Percentiles rank a stretch among this genome's conserved stretches.
phyloP scores from a whole-genome alignment of 805 yeast species.

The Metschnikowia kunwiensis region DNA sequence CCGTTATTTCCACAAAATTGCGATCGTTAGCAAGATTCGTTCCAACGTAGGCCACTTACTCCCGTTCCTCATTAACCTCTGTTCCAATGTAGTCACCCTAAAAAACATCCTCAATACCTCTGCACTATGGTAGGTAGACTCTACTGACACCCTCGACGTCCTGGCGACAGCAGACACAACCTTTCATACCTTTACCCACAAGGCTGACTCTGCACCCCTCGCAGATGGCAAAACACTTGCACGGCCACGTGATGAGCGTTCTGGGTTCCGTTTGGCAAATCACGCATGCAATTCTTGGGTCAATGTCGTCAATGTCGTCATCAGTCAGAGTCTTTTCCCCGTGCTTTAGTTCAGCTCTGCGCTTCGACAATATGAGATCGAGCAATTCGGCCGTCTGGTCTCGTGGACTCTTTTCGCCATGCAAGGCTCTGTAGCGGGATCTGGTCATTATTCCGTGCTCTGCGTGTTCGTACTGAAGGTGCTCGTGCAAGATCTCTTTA shows the following conservation, averaged over 20 bases:
- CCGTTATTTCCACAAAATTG: too few species aligned
- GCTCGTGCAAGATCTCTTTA: conserved; percentile 27
- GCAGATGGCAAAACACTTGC: conserved; percentile 84
- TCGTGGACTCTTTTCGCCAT: neutral
- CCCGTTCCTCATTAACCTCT: too few species aligned
- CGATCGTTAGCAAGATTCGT: too few species aligned
- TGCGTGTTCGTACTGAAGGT: conserved; percentile 21
- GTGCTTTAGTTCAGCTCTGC: conserved; percentile 1
- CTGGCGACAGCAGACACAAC: conserved; percentile 82
- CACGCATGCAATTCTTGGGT: conserved; percentile 56
- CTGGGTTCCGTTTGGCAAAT: conserved; percentile 75
- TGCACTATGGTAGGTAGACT: conserved; percentile 51
- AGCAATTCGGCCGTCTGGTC: conserved; percentile 18
- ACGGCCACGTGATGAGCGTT: conserved; percentile 87
- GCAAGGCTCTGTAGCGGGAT: conserved; percentile 23
- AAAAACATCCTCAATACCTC: too few species aligned
- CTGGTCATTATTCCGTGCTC: conserved; percentile 31
- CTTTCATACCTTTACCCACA: conserved; percentile 66
- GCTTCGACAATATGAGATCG: conserved; percentile 21
- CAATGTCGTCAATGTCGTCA: conserved; percentile 27
- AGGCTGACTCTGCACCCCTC: conserved; percentile 76
- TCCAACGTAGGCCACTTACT: neutral
- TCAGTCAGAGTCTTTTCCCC: conserved; percentile 3
- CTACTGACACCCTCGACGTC: conserved; percentile 65
- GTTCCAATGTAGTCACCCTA: too few species aligned